These are phyloP conservation scores for Alectoria sarmentosa DNA, from an alignment of 495 filamentous ascomycete genomes.

Conservation along the genomic window DNA sequence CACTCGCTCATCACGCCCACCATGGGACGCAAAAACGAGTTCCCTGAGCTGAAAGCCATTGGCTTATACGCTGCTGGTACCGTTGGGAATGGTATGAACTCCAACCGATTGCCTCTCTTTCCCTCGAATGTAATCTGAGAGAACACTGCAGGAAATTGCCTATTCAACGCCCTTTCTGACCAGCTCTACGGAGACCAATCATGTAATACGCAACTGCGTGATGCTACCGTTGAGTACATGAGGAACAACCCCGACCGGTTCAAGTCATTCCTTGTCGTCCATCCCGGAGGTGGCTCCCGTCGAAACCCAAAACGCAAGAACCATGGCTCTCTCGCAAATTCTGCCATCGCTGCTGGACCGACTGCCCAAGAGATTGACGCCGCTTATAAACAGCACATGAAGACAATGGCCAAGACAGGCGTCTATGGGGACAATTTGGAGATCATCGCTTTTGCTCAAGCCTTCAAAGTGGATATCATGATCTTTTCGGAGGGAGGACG, in stretches of 20 bases:
- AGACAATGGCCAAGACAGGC: constrained; percentile 52
- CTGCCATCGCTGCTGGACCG: constrained; percentile 35
- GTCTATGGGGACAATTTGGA: constrained; percentile 69
- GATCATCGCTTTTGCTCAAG: constrained; percentile 59
- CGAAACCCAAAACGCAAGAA: constrained; percentile 57
- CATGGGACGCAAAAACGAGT: constrained; percentile 40
- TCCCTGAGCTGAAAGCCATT: constrained; percentile 43
- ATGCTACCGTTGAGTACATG: constrained; percentile 56
- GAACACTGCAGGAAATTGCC: constrained; percentile 54
- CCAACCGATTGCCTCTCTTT: constrained; percentile 5
- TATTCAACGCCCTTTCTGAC: constrained; percentile 72
- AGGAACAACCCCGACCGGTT: constrained; percentile 52
- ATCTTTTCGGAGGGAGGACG: constrained; percentile 49
- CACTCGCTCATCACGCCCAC: constrained; percentile 16
- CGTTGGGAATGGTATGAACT: constrained; percentile 41
- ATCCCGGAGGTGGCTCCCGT: constrained; percentile 50
- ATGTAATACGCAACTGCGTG: constrained; percentile 52
- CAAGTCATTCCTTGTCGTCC: constrained; percentile 57
- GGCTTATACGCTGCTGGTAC: constrained; percentile 47
- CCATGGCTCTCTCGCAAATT: constrained; percentile 38
- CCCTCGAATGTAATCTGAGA: constrained; percentile 14
- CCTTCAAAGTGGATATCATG: constrained; percentile 55
- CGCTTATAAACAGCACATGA: constrained; percentile 55
- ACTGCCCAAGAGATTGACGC: constrained; percentile 52
- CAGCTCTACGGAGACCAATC: constrained; percentile 61